Evolutionary conservation across 306 rosid genomes (phyloP).

Genomic region (Dalbergia cultrata): DNA sequence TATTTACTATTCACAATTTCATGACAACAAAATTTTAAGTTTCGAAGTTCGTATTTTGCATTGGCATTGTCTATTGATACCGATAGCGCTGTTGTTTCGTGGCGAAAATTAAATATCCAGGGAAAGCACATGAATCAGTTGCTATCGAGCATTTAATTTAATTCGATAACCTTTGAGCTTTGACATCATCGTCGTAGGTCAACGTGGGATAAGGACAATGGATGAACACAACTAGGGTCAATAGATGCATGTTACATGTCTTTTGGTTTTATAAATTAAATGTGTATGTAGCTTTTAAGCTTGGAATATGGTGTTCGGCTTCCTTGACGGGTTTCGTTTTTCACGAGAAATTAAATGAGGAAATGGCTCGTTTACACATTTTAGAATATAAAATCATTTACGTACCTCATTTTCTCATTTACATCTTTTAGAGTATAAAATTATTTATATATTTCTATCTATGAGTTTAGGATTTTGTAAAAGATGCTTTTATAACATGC

Average conservation of each 20-base stretch:
- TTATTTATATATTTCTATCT: not conserved
- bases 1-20: too few species aligned
- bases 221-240: not conserved
- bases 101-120: not conserved
- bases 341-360: not conserved
- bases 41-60: not conserved
- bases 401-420: not conserved
- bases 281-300: not conserved
- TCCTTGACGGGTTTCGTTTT: slow-evolving; percentile 24
- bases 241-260: not conserved
- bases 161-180: not conserved
- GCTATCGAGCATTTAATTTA: not conserved
- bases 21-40: not conserved
- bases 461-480: too few species aligned
- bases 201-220: not conserved
- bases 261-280: not conserved
- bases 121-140: slow-evolving; percentile 10
- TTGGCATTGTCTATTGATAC: not conserved
- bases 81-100: not conserved
- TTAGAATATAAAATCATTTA: too few species aligned
- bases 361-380: not conserved
- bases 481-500: too few species aligned
- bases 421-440: too few species aligned
- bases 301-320: not conserved
- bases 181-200: not conserved